Evolutionary conservation across 164 flowering plant genomes (phyloP).

Genomic region (Dillenia suffruticosa): DNA sequence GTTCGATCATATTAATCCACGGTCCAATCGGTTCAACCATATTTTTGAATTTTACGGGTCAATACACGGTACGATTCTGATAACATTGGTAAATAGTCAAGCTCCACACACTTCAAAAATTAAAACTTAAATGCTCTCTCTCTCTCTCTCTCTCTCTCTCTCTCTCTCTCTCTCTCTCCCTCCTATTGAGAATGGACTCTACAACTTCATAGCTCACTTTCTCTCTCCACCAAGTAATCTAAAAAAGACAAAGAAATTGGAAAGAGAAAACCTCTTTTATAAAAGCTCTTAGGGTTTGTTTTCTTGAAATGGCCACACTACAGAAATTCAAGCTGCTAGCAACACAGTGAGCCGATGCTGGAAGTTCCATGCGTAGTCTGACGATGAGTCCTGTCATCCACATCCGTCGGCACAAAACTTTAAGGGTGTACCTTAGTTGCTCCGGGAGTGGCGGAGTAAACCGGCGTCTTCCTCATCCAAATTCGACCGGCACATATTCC

Average conservation of each 20-base stretch:
- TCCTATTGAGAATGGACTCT: neutral
- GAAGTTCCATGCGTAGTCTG: constrained; percentile 66
- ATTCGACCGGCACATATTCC: no score
- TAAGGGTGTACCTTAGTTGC: constrained; percentile 60
- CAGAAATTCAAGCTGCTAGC: constrained; percentile 84
- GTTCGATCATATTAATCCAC: no score
- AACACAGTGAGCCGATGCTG: constrained; percentile 62
- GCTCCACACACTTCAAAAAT: no score
- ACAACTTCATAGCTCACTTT: constrained; percentile 13
- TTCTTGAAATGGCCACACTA: constrained; percentile 66
- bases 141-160: neutral
- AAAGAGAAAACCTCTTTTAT: no score
- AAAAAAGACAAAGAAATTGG: neutral
- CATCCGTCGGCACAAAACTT: constrained; percentile 58
- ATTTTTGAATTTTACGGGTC: no score
- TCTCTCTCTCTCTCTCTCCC: neutral
- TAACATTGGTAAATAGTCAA: no score
- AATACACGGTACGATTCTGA: no score
- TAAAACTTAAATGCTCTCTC: no score
- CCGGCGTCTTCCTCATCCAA: constrained; percentile 18
- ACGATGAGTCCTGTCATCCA: constrained; percentile 64
- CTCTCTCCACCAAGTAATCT: constrained; percentile 11
- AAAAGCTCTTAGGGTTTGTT: no score
- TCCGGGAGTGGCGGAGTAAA: constrained; percentile 9
- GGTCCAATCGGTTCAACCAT: no score